Conservation (phyloP, 768 basidiomycete genomes). For the Mycena pura region DNA sequence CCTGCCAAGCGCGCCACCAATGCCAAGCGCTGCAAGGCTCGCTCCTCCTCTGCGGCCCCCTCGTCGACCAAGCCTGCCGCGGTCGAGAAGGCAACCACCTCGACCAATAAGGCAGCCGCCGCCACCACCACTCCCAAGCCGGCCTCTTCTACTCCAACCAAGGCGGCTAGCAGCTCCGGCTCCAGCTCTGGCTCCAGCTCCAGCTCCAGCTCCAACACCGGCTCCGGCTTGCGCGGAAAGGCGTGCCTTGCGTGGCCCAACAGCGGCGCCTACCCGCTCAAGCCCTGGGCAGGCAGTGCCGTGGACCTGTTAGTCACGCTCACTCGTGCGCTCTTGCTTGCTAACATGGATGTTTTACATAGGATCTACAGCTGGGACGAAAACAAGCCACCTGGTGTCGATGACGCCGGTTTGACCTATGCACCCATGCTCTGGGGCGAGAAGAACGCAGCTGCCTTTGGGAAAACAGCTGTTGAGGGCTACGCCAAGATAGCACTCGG, state of each 20-base stretch:
- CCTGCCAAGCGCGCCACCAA: constrained; percentile 52
- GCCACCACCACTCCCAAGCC: constrained; percentile 23
- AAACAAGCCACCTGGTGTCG: constrained; percentile 46
- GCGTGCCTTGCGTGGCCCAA: constrained; percentile 75
- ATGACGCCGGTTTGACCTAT: constrained; percentile 56
- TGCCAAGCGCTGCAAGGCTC: constrained; percentile 63
- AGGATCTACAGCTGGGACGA: constrained; percentile 77
- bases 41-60: constrained; percentile 41
- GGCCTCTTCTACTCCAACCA: constrained; percentile 19
- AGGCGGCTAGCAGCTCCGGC: constrained; percentile 18
- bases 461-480: constrained; percentile 50
- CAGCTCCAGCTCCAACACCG: constrained; percentile 12
- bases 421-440: constrained; percentile 78
- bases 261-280: constrained; percentile 54
- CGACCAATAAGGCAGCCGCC: constrained; percentile 27
- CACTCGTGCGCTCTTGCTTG: not conserved
- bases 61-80: constrained; percentile 22
- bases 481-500: constrained; percentile 62
- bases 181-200: not conserved
- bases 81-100: too few species aligned
- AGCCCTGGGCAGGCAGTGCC: constrained; percentile 54
- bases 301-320: constrained; percentile 47
- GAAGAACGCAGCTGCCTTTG: constrained; percentile 56
- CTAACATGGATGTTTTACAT: not conserved
- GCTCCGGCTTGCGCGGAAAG: constrained; percentile 29